A percentile compares a stretch with the other conserved stretches of the same genome.
Evolutionary conservation across 306 rosid species (phyloP).

Genomic region (Vachellia collinsii): DNA sequence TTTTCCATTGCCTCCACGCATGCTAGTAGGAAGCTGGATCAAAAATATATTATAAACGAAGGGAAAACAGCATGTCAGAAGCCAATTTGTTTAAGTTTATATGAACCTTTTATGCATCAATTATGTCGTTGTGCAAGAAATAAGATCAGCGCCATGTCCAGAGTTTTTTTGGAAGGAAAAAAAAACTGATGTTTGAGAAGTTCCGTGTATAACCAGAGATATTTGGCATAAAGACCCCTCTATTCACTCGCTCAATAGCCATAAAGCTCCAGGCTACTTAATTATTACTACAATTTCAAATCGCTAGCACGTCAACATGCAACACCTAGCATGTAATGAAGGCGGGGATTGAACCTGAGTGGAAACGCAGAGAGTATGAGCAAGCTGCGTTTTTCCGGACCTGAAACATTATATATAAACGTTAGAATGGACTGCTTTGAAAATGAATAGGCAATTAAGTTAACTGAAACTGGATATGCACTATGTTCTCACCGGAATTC

Average conservation of each 20-base stretch:
- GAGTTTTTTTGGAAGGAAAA: neutral
- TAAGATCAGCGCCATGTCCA: slow-evolving; percentile 11
- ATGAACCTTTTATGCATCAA: neutral
- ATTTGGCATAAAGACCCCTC: slow-evolving; percentile 11
- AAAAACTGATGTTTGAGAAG: slow-evolving; percentile 8
- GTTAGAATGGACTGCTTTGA: slow-evolving; percentile 28
- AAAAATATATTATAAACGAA: neutral
- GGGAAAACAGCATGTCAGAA: slow-evolving; percentile 33
- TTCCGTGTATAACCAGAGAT: slow-evolving; percentile 6
- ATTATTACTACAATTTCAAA: neutral
- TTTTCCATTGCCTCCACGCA: slow-evolving; percentile 96
- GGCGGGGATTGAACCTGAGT: slow-evolving; percentile 70
- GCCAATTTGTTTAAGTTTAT: neutral
- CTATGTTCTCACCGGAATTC: slow-evolving; percentile 73
- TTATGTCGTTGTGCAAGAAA: slow-evolving; percentile 16
- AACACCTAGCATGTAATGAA: slow-evolving; percentile 26
- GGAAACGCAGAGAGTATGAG: slow-evolving; percentile 94
- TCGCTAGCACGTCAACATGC: neutral
- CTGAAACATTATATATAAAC: slow-evolving; percentile 48
- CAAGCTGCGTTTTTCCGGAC: slow-evolving; percentile 96
- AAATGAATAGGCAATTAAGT: slow-evolving; percentile 10
- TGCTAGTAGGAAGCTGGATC: slow-evolving; percentile 80
- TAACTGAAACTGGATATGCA: neutral
- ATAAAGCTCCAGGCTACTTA: neutral
- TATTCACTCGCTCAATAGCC: slow-evolving; percentile 16